Base-by-base conservation (phyloP, 1,284 basidiomycete species). In the Microbotryum violaceum region DNA sequence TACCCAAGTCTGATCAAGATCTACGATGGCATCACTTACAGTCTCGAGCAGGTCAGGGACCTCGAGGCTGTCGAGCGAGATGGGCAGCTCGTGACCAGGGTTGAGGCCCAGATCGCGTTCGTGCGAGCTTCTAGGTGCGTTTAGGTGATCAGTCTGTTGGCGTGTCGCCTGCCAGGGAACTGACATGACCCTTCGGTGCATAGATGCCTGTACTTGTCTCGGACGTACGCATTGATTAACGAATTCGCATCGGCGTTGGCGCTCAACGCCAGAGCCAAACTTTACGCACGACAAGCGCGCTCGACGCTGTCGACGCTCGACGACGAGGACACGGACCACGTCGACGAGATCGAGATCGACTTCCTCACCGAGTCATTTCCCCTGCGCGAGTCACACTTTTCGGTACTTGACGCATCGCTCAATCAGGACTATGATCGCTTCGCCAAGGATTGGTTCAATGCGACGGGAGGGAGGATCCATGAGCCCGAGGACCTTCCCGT, bases 1-100 rank as follows among this genome's bases (percentile, higher is more conserved):
- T 87, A 85, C 70, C 88, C 89, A 14, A 89, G 88, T 1, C 79
- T 92, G 6, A 85, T 94, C 74, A 94, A 93, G 76, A 79, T 93
- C 2, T 82, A 91, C 54, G 90, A 93, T 74, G 85, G 87, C 2
- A 82, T 91, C 33, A 75, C 93, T 14, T 90, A 93, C 76, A 87
- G 85, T 70, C 78, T 93, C 49, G 82, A 82, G 56, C 88, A 90
- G 74, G 87, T 92, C 82, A 81, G 88, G 23, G 82, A 82, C 10
- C 78, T 94, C 57, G 87, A 85, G 55, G 82, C 91, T 49, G 88
- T 94, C 20, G 90, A 94, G 71, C 89, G 92, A 72, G 89, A 84
- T 70, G 85, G 89, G 0, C 88, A 89, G 66, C 80, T 93, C 10
- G 82, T 85, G 0, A 79, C 84, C 4, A 85, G 84, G 6, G 82